Conservation (phyloP, 306 rosid species). For the Fragaria ananassa region DNA sequence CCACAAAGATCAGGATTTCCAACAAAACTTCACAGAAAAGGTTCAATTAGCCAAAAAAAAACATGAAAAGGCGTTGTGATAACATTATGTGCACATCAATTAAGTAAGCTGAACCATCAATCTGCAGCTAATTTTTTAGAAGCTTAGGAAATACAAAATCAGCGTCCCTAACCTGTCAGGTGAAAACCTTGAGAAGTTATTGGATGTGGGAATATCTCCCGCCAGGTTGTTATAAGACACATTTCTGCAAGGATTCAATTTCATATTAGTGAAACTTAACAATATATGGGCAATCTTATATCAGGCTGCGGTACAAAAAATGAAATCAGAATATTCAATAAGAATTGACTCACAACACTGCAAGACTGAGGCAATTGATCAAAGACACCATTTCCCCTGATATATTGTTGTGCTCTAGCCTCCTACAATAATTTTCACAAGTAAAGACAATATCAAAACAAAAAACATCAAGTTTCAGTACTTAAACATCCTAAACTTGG, state of each 20-base stretch:
- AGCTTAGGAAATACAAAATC: neutral
- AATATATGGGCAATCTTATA: neutral
- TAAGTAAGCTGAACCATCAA: neutral
- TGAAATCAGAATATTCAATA: neutral
- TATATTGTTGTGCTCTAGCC: conserved; percentile 73
- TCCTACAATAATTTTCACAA: conserved; percentile 48
- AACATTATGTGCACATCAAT: neutral
- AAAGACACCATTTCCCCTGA: conserved; percentile 70
- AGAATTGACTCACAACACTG: conserved; percentile 55
- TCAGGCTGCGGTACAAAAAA: neutral
- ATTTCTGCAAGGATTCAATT: conserved; percentile 48
- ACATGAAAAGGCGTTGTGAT: neutral
- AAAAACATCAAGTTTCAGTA: neutral
- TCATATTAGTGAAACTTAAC: conserved; percentile 7
- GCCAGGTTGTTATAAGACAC: conserved; percentile 77
- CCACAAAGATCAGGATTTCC: conserved; percentile 93
- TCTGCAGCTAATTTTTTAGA: neutral
- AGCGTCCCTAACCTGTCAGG: conserved; percentile 62
- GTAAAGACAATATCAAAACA: neutral
- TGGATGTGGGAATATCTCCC: conserved; percentile 83
- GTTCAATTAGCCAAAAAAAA: conserved; percentile 5
- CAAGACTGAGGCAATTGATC: conserved; percentile 71
- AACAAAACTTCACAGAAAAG: conserved; percentile 55
- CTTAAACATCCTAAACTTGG: neutral
- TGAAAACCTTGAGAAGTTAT: conserved; percentile 85